phyloP scores from a whole-genome alignment of 345 rosid genomes.

The Arabidopsis thaliana region TAIR10.1 NC_003075.7:18122501-18123000 shows the following conservation, averaged over 20 bases:
- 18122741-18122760: slow-evolving; percentile 14
- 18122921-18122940: slow-evolving; percentile 67
- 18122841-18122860: slow-evolving; percentile 31
- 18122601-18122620: slow-evolving; percentile 38
- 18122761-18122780: slow-evolving; percentile 24
- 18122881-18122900: slow-evolving; percentile 25
- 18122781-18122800: slow-evolving; percentile 39
- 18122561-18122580: slow-evolving; percentile 49
- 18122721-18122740: slow-evolving; percentile 41
- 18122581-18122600: slow-evolving; percentile 55
- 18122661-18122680: slow-evolving; percentile 46
- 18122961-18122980: slow-evolving; percentile 44
- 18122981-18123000: slow-evolving; percentile 34
- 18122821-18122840: slow-evolving; percentile 33
- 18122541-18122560: slow-evolving; percentile 36
- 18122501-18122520: slow-evolving; percentile 36
- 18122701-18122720: slow-evolving; percentile 54
- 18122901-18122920: slow-evolving; percentile 36
- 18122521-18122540: slow-evolving; percentile 45
- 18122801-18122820: slow-evolving; percentile 38
- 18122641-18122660: slow-evolving; percentile 42
- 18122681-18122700: slow-evolving; percentile 52
- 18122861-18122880: slow-evolving; percentile 42
- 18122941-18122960: slow-evolving; percentile 48
- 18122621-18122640: slow-evolving; percentile 43